Evolutionary conservation across 768 basidiomycete genomes (phyloP).

Genomic region (Russula emetica): DNA sequence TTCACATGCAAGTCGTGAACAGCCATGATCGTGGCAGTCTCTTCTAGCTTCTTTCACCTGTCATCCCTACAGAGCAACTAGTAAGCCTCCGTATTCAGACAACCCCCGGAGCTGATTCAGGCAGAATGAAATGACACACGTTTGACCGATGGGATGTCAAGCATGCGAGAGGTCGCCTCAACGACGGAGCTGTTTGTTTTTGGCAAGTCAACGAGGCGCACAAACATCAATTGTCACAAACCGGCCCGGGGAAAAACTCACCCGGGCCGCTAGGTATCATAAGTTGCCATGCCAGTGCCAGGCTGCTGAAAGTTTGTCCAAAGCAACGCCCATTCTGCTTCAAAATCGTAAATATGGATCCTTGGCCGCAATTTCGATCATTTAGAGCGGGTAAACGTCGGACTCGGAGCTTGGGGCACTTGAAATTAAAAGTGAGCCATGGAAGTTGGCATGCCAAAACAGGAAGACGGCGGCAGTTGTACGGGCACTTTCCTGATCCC

Average conservation of each 20-base stretch:
- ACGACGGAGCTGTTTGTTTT: conserved; percentile 17
- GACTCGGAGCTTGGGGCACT: background rate
- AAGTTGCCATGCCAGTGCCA: no score
- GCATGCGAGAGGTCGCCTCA: conserved; percentile 15
- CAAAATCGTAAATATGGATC: conserved; percentile 23
- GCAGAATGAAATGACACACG: conserved; percentile 22
- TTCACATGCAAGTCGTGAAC: background rate
- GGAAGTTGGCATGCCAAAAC: conserved; percentile 20
- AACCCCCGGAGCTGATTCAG: conserved; percentile 20
- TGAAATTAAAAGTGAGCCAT: background rate
- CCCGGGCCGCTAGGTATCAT: no score
- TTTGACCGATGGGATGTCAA: conserved; percentile 19
- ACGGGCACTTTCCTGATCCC: conserved; percentile 24
- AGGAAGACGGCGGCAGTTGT: conserved; percentile 22
- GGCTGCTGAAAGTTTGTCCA: no score
- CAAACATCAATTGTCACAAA: no score
- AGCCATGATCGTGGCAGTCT: background rate
- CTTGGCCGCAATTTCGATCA: conserved; percentile 14
- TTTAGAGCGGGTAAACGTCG: conserved; percentile 1
- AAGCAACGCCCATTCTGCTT: conserved; percentile 20
- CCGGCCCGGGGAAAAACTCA: no score
- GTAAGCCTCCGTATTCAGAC: conserved; percentile 15
- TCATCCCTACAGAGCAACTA: conserved; percentile 12
- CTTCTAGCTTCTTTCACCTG: background rate
- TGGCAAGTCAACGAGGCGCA: no score